phyloP scores from a whole-genome alignment of 495 filamentous ascomycete genomes.

The Cudoniella acicularis region DNA sequence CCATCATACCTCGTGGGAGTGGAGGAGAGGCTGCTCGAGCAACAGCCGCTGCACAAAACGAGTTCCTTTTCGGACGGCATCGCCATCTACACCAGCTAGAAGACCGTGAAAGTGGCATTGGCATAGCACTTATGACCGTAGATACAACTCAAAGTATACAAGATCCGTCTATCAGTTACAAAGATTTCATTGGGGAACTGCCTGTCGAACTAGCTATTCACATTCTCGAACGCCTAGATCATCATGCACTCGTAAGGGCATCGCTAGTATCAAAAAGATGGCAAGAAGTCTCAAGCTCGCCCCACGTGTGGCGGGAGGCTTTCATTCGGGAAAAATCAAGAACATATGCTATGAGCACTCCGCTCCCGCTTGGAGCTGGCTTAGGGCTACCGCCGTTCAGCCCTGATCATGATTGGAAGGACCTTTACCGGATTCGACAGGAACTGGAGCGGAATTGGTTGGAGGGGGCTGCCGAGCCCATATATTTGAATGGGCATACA shows the following conservation, averaged over 20 bases:
- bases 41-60: constrained; percentile 66
- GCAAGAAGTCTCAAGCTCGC: constrained; percentile 56
- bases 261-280: constrained; percentile 63
- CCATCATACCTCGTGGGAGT: constrained; percentile 49
- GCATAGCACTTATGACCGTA: constrained; percentile 58
- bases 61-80: constrained; percentile 43
- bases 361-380: constrained; percentile 41
- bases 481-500: constrained; percentile 86
- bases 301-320: constrained; percentile 72
- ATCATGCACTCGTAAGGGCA: constrained; percentile 55
- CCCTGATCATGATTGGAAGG: constrained; percentile 71
- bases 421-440: constrained; percentile 71
- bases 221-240: constrained; percentile 69
- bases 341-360: constrained; percentile 47
- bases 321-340: constrained; percentile 64
- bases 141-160: constrained; percentile 15
- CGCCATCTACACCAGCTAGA: constrained; percentile 31
- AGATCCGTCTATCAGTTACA: constrained; percentile 29
- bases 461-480: constrained; percentile 67
- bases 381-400: constrained; percentile 44
- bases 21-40: constrained; percentile 70
- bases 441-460: constrained; percentile 77
- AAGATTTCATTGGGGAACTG: constrained; percentile 64
- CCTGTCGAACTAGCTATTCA: constrained; percentile 71
- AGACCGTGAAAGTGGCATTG: constrained; percentile 77